These are phyloP conservation scores for Metschnikowia picachoensis DNA, from an alignment of 805 yeast genomes.

Conservation along the genomic window DNA sequence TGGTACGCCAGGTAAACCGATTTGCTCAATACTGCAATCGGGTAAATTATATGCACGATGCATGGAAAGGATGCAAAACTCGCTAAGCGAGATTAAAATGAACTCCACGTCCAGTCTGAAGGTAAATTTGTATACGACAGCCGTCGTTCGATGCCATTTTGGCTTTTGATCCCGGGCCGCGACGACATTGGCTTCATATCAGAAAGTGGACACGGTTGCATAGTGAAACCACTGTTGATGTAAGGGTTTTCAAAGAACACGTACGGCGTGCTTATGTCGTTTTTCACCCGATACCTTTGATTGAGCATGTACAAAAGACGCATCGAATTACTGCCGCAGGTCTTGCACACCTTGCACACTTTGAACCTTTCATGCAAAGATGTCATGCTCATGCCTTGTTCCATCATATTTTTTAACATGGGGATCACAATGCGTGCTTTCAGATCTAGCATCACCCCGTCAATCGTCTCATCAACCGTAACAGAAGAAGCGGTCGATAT, in stretches of 20 bases:
- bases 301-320: slow-evolving; percentile 29
- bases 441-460: slow-evolving; percentile 15
- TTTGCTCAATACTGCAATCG: no score
- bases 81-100: slow-evolving; percentile 28
- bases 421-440: slow-evolving; percentile 36
- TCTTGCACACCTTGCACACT: slow-evolving; percentile 18
- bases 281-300: slow-evolving; percentile 15
- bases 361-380: slow-evolving; percentile 13
- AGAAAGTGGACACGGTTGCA: slow-evolving; percentile 8
- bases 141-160: slow-evolving; percentile 1
- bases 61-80: no score
- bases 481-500: slow-evolving; percentile 1
- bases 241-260: slow-evolving; percentile 36
- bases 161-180: background rate
- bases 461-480: slow-evolving; percentile 5
- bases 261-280: slow-evolving; percentile 19
- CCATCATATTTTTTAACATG: slow-evolving; percentile 22
- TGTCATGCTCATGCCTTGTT: slow-evolving; percentile 3
- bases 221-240: slow-evolving; percentile 4
- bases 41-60: no score
- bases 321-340: slow-evolving; percentile 17
- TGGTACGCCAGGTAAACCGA: no score
- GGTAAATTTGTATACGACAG: slow-evolving; percentile 11
- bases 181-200: background rate
- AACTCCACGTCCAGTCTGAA: slow-evolving; percentile 52